These are phyloP conservation scores for Trichoderma lentiforme DNA, from an alignment of 2,329 filamentous ascomycete genomes.

Conservation along the genomic window DNA sequence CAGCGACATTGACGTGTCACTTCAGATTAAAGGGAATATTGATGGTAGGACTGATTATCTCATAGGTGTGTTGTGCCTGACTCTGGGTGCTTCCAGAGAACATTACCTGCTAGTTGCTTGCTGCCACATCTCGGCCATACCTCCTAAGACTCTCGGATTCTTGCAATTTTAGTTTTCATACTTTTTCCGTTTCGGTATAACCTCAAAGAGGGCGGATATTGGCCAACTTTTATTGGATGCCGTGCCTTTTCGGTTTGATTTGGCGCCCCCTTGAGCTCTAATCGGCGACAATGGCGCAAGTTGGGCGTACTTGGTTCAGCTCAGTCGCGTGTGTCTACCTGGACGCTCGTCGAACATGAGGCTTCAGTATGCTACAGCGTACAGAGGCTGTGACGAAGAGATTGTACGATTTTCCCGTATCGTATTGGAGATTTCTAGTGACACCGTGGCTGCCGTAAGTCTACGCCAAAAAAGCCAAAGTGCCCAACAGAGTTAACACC, in stretches of 20 bases:
- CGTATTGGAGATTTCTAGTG: slow-evolving; percentile 9
- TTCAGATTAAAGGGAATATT: background rate
- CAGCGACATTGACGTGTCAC: background rate
- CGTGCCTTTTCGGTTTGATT: background rate
- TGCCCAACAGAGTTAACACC: background rate
- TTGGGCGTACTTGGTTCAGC: background rate
- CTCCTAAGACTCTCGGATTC: background rate
- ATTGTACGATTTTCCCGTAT: background rate
- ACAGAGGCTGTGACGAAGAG: background rate
- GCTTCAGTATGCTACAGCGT: background rate
- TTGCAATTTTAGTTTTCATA: background rate
- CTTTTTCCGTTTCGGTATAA: background rate
- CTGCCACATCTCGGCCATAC: background rate
- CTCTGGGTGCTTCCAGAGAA: background rate
- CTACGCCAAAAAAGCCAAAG: background rate
- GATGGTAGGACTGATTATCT: background rate
- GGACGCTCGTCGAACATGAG: background rate
- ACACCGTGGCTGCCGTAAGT: background rate
- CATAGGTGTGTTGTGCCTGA: background rate
- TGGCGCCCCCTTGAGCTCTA: background rate
- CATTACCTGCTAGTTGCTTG: background rate
- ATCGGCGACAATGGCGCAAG: background rate
- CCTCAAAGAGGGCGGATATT: background rate
- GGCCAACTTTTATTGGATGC: background rate
- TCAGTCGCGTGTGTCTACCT: background rate